A percentile compares a stretch with the other conserved stretches of the same genome.
Evolutionary conservation across 2,329 filamentous ascomycete species (phyloP).

Genomic region (Fusarium sp.): DNA sequence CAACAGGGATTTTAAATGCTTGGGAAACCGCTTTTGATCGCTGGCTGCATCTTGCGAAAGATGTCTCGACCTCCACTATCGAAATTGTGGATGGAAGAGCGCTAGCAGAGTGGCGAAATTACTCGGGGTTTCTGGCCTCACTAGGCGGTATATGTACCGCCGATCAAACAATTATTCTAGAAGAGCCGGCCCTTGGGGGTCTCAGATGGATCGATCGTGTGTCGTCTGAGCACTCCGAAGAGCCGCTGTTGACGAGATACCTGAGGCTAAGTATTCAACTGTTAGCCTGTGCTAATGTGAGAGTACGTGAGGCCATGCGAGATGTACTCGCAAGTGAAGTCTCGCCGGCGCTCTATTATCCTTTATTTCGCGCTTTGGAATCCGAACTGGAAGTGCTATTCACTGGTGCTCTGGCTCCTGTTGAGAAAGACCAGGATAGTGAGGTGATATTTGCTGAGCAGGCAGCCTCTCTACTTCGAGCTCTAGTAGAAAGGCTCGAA

Average conservation of each 20-base stretch:
- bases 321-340: constrained; percentile 76
- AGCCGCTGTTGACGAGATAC: constrained; percentile 71
- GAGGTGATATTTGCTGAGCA: constrained; percentile 77
- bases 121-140: constrained; percentile 76
- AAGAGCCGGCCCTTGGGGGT: constrained; percentile 69
- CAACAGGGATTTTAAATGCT: constrained; percentile 74
- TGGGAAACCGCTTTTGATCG: constrained; percentile 76
- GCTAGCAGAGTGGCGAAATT: constrained; percentile 76
- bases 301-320: constrained; percentile 75
- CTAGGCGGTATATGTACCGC: constrained; percentile 75
- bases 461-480: constrained; percentile 72
- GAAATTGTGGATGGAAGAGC: constrained; percentile 68
- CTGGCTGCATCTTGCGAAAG: constrained; percentile 74
- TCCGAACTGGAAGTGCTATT: constrained; percentile 74
- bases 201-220: constrained; percentile 75
- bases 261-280: constrained; percentile 74
- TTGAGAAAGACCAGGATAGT: constrained; percentile 67
- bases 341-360: constrained; percentile 70
- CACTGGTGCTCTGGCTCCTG: constrained; percentile 65
- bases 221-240: constrained; percentile 70
- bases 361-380: constrained; percentile 74
- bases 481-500: constrained; percentile 73
- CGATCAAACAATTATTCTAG: constrained; percentile 67
- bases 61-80: constrained; percentile 67
- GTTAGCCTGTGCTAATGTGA: constrained; percentile 72